Conservation (phyloP, 768 basidiomycete genomes). For the Tulasnella calospora region DNA sequence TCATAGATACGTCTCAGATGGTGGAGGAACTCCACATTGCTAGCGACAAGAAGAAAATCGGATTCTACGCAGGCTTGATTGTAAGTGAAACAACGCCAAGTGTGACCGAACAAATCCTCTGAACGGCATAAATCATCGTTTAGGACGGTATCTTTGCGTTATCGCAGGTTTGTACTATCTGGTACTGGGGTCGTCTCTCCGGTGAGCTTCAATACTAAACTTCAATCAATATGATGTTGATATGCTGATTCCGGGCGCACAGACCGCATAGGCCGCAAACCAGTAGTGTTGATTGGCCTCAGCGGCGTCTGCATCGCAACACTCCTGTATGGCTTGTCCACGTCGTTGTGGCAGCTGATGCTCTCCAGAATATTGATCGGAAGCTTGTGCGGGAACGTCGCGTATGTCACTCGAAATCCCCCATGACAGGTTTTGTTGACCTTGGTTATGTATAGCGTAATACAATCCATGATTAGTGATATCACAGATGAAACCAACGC, state of each 20-base stretch:
- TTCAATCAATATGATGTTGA: not conserved
- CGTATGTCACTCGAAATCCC: not conserved
- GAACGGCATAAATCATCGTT: not conserved
- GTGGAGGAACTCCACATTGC: slow-evolving; percentile 26
- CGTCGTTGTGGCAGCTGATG: slow-evolving; percentile 16
- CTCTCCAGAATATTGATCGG: slow-evolving; percentile 20
- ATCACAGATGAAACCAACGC: slow-evolving; percentile 27
- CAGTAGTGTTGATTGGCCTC: slow-evolving; percentile 25
- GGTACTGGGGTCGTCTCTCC: slow-evolving; percentile 10
- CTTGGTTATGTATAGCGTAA: not conserved
- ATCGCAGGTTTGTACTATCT: slow-evolving; percentile 18
- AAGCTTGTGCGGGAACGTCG: slow-evolving; percentile 23
- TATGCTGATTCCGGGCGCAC: not conserved
- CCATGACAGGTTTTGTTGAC: not conserved
- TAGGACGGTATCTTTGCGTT: slow-evolving; percentile 18
- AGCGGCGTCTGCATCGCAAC: slow-evolving; percentile 21
- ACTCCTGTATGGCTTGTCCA: slow-evolving; percentile 23
- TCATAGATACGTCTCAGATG: slow-evolving; percentile 15
- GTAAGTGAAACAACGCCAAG: not conserved
- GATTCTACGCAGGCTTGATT: slow-evolving; percentile 24
- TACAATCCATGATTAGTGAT: slow-evolving; percentile 27
- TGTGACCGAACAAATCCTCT: not conserved
- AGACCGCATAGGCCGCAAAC: slow-evolving; percentile 26
- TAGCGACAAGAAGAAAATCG: slow-evolving; percentile 24
- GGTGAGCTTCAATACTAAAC: not conserved